phyloP scores from a whole-genome alignment of 768 basidiomycete genomes.

The Mrakia blollopis region DNA sequence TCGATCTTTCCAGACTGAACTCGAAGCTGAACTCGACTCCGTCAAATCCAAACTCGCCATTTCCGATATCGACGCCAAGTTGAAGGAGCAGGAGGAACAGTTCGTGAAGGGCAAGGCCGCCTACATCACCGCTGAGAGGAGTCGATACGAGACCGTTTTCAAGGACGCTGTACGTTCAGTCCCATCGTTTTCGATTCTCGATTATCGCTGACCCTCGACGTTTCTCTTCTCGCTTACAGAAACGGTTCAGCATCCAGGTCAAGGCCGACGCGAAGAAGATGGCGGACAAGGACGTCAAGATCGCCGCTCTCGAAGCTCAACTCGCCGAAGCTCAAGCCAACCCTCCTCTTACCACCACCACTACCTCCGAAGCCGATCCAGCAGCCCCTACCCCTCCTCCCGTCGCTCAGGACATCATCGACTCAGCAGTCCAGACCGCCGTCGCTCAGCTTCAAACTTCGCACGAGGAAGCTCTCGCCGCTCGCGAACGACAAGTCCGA shows the following conservation, averaged over 20 bases:
- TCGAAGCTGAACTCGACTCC: background rate
- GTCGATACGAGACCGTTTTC: constrained; percentile 15
- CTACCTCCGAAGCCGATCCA: background rate
- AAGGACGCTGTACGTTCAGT: constrained; percentile 19
- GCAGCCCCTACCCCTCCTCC: background rate
- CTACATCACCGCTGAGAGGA: background rate
- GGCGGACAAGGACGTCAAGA: background rate
- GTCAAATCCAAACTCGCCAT: background rate
- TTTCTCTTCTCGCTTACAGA: background rate
- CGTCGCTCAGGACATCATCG: constrained; percentile 19
- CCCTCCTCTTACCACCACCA: background rate
- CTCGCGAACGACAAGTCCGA: constrained; percentile 24
- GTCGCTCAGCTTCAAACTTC: constrained; percentile 21
- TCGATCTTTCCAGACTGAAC: background rate
- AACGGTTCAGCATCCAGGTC: constrained; percentile 7
- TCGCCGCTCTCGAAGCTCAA: constrained; percentile 8
- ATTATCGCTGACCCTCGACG: too few relatives aligned
- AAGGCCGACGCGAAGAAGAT: background rate
- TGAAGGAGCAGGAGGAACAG: background rate
- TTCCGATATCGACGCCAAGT: background rate
- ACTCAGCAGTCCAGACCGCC: constrained; percentile 20
- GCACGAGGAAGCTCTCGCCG: constrained; percentile 25
- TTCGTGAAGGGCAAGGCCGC: background rate
- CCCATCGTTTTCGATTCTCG: background rate
- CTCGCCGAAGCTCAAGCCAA: constrained; percentile 12